A percentile compares a stretch with the other conserved stretches of the same genome.
These are phyloP conservation scores for Alternaria sp. DNA, from an alignment of 2,329 filamentous ascomycete genomes.

Conservation along the genomic window DNA sequence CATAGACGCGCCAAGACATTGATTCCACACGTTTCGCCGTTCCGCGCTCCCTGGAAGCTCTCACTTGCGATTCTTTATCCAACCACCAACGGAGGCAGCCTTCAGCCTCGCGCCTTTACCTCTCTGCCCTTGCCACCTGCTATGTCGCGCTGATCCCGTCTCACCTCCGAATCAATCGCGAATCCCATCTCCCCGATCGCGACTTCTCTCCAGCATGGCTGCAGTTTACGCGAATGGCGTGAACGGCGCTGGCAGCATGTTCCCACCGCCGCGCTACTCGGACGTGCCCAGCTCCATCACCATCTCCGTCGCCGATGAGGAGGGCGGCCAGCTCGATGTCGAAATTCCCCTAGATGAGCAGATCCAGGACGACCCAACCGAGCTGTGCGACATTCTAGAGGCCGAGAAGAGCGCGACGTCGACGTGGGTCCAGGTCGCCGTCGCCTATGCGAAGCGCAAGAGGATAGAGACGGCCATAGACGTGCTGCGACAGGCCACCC, in stretches of 20 bases:
- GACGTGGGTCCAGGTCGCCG: conserved; percentile 97
- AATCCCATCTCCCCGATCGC: conserved; percentile 10
- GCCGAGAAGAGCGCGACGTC: conserved; percentile 90
- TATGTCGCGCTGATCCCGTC: conserved; percentile 30
- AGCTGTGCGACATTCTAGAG: conserved; percentile 92
- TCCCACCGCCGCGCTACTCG: conserved; percentile 59
- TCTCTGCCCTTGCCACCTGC: conserved; percentile 9
- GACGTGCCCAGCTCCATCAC: conserved; percentile 69
- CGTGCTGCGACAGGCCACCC: conserved; percentile 73
- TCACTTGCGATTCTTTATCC: conserved; percentile 21
- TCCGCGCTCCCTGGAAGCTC: conserved; percentile 20
- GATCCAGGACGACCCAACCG: conserved; percentile 89
- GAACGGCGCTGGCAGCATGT: conserved; percentile 52
- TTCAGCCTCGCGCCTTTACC: conserved; percentile 21
- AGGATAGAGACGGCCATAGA: conserved; percentile 85
- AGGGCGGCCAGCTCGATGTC: conserved; percentile 73
- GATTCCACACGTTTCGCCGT: conserved; percentile 20
- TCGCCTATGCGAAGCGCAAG: conserved; percentile 95
- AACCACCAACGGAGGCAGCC: conserved; percentile 23
- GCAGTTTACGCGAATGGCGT: conserved; percentile 58
- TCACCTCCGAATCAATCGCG: neutral
- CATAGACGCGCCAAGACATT: conserved; percentile 19
- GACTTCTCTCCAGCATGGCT: conserved; percentile 53
- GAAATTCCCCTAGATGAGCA: conserved; percentile 88
- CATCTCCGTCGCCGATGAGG: conserved; percentile 66